Evolutionary conservation across 2,329 filamentous ascomycete species (phyloP), one percentile per base, ranked within the genome.

Genomic region (Paecilomyces formosus): DNA sequence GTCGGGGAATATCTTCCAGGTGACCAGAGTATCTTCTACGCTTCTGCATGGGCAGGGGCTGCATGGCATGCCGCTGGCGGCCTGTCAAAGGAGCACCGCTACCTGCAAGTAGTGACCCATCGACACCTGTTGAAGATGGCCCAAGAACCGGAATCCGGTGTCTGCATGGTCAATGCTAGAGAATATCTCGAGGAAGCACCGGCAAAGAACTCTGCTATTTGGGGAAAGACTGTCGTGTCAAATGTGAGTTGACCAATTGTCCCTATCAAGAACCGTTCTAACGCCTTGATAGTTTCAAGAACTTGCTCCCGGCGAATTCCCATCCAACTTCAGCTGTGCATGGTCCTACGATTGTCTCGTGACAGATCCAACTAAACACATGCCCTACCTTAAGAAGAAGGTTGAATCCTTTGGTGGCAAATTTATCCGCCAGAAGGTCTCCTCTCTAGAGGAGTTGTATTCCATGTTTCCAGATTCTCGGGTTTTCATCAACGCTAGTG

Each of bases 401-500:
- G 67, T 75, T 21, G 62, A 59, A 7, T 61, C 61, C 1, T 64
- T 73, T 1, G 72, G 72, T 1, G 72, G 72, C 13, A 63, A 60
- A 8, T 74, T 75, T 55, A 64, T 74, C 45, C 71, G 71, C 1
- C 70, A 66, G 53, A 66, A 65, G 21, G 70, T 75, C 11, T 60
- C 65, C 12, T 72, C 73, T 8, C 63, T 75, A 2, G 63, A 66
- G 18, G 67, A 75, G 31, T 50, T 75, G 7, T 74, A 72, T 55
- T 57, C 50, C 2, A 67, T 72, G 63, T 75, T 73, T 53, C 72
- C 72, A 0, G 67, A 70, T 15, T 74, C 72, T 2, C 63, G 59
- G 0, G 58, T 75, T 3, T 75, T 75, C 54, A 71, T 75, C 64
- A 75, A 75, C 53, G 73, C 73, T 26, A 75, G 73, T 52, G 73